Conservation (phyloP, 2,329 filamentous ascomycete species). For the Cladosporium sp. region DNA sequence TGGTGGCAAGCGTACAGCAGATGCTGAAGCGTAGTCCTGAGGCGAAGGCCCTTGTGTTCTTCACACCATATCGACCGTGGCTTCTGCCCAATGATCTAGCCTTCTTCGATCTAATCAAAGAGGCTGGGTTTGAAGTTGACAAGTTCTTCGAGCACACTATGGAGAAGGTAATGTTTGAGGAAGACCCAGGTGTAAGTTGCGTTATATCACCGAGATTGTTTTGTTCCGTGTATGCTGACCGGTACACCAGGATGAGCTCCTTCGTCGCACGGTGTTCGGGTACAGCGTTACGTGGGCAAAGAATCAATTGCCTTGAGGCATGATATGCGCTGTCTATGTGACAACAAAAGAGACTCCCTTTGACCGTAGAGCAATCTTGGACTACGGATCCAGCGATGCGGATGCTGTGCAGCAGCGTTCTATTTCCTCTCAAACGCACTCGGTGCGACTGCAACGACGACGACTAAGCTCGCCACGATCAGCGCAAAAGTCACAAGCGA, state of each 20-base stretch:
- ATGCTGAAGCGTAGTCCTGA: constrained; percentile 60
- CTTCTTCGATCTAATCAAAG: constrained; percentile 78
- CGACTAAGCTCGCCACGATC: constrained; percentile 60
- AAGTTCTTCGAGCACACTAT: constrained; percentile 79
- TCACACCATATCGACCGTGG: constrained; percentile 93
- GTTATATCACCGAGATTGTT: not conserved
- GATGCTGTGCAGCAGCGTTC: too few relatives aligned
- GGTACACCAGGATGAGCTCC: constrained; percentile 63
- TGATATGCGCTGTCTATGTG: not conserved
- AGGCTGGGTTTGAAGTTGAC: constrained; percentile 71
- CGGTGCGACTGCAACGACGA: constrained; percentile 59
- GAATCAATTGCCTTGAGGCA: constrained; percentile 10
- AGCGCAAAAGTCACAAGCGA: constrained; percentile 62
- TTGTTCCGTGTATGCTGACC: not conserved
- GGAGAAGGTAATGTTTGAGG: constrained; percentile 85
- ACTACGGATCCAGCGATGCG: too few relatives aligned
- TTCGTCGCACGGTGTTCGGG: constrained; percentile 80
- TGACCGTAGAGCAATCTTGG: too few relatives aligned
- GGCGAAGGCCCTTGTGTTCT: constrained; percentile 79
- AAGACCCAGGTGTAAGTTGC: constrained; percentile 70
- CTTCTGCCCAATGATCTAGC: constrained; percentile 77
- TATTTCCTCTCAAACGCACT: constrained; percentile 38
- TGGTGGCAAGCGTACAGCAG: constrained; percentile 69
- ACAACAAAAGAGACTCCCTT: not conserved
- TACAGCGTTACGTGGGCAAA: constrained; percentile 68